Evolutionary conservation across 192 early-diverging fungal genomes (phyloP).

Genomic region (Spinellus fusiger): DNA sequence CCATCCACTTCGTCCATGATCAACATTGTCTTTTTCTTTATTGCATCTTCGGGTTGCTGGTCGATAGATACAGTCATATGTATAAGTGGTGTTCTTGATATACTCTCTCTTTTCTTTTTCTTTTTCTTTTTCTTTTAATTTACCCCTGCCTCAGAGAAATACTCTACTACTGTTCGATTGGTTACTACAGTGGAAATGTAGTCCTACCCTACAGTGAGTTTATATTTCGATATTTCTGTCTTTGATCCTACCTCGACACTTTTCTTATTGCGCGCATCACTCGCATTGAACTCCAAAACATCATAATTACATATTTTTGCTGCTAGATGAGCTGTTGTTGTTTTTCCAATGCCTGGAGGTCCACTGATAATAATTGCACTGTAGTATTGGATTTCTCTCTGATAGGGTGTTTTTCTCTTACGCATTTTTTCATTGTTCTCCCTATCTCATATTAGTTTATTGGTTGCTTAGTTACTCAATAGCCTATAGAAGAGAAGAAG

Average conservation of each 20-base stretch:
- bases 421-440: slow-evolving; percentile 30
- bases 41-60: not conserved
- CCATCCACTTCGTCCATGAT: slow-evolving; percentile 99
- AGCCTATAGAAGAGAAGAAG: not conserved
- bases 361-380: slow-evolving; percentile 84
- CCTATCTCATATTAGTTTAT: too few relatives aligned
- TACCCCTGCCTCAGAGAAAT: slow-evolving; percentile 14
- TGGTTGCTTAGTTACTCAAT: too few relatives aligned
- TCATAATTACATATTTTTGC: slow-evolving; percentile 75
- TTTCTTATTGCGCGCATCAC: slow-evolving; percentile 89
- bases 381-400: slow-evolving; percentile 45
- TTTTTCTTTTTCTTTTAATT: too few relatives aligned
- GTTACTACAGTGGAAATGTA: slow-evolving; percentile 45
- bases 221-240: not conserved
- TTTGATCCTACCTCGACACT: slow-evolving; percentile 53
- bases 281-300: slow-evolving; percentile 94
- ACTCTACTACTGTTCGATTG: slow-evolving; percentile 58
- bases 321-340: slow-evolving; percentile 90
- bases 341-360: slow-evolving; percentile 97
- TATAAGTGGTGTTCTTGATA: not conserved
- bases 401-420: slow-evolving; percentile 33
- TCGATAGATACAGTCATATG: too few relatives aligned
- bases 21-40: slow-evolving; percentile 55
- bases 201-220: not conserved
- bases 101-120: too few relatives aligned